Conservation (phyloP, 177 flowering plant species). For the Vitis hybrid region DNA sequence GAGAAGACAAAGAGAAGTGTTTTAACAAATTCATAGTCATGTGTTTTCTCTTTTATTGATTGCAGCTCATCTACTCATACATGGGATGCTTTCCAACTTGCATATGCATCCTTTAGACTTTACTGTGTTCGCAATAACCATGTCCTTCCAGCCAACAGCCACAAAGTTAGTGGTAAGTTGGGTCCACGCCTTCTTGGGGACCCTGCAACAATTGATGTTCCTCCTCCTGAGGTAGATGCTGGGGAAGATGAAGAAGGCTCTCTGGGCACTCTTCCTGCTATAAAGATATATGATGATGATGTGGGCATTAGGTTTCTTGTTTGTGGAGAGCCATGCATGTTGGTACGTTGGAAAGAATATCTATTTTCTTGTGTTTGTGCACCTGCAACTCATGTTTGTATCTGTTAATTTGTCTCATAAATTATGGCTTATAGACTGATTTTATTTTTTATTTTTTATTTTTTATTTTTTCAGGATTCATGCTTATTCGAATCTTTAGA, state of each 20-base stretch:
- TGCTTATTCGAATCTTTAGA: slow-evolving; percentile 70
- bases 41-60: neutral
- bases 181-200: slow-evolving; percentile 85
- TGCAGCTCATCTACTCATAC: slow-evolving; percentile 84
- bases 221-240: slow-evolving; percentile 47
- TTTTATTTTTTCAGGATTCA: slow-evolving; percentile 59
- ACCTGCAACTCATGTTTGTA: too few species aligned
- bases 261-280: slow-evolving; percentile 54
- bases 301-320: slow-evolving; percentile 82
- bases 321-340: slow-evolving; percentile 68
- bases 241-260: slow-evolving; percentile 64
- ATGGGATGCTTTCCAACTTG: slow-evolving; percentile 99
- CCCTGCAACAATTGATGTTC: slow-evolving; percentile 65
- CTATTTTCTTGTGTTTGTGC: too few species aligned
- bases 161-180: slow-evolving; percentile 35
- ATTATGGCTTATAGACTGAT: neutral
- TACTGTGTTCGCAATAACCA: slow-evolving; percentile 61
- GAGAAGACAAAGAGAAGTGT: too few species aligned
- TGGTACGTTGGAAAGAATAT: slow-evolving; percentile 43
- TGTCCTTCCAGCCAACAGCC: slow-evolving; percentile 36
- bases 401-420: neutral
- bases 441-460: neutral
- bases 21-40: neutral
- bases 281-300: slow-evolving; percentile 88
- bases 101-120: slow-evolving; percentile 81